Evolutionary conservation across 1,284 basidiomycete genomes (phyloP).

Genomic region (Leccinum ponderosum): DNA sequence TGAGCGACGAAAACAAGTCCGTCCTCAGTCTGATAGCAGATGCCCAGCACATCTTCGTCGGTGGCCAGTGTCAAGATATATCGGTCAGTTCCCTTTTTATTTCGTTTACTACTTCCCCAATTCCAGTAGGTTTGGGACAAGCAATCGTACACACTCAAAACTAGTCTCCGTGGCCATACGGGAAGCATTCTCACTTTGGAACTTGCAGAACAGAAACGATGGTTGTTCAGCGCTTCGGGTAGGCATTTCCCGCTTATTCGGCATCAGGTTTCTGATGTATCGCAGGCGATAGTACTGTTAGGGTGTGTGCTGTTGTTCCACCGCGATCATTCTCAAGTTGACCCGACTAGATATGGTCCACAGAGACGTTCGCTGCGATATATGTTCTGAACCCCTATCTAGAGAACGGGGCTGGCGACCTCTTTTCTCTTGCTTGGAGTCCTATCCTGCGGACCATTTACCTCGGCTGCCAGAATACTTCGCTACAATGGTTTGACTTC

Average conservation of each 20-base stretch:
- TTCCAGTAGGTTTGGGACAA: constrained; percentile 78
- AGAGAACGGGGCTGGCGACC: constrained; percentile 85
- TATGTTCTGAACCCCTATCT: constrained; percentile 84
- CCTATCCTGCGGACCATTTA: constrained; percentile 72
- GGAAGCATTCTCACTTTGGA: constrained; percentile 85
- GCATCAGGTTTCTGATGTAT: constrained; percentile 6
- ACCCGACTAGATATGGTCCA: constrained; percentile 77
- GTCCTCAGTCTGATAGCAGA: constrained; percentile 79
- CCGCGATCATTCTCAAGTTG: background rate
- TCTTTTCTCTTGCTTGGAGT: constrained; percentile 88
- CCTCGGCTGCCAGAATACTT: constrained; percentile 90
- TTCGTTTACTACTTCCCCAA: constrained; percentile 4
- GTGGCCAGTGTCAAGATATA: constrained; percentile 79
- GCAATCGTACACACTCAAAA: constrained; percentile 63
- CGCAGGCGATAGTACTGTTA: constrained; percentile 80
- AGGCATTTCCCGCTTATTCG: constrained; percentile 21
- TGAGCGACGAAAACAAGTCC: constrained; percentile 68
- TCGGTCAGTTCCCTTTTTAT: constrained; percentile 16
- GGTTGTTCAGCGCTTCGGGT: constrained; percentile 88
- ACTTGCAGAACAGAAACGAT: constrained; percentile 72
- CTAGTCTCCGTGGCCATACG: constrained; percentile 82
- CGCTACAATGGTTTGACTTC: constrained; percentile 84
- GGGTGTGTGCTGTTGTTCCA: constrained; percentile 48
- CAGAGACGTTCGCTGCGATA: constrained; percentile 65
- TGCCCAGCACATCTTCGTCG: constrained; percentile 76